A percentile compares a stretch with the other conserved stretches of the same genome.
Conservation (phyloP, 2,329 filamentous ascomycete species). For the Calonectria multiphialidica region DNA sequence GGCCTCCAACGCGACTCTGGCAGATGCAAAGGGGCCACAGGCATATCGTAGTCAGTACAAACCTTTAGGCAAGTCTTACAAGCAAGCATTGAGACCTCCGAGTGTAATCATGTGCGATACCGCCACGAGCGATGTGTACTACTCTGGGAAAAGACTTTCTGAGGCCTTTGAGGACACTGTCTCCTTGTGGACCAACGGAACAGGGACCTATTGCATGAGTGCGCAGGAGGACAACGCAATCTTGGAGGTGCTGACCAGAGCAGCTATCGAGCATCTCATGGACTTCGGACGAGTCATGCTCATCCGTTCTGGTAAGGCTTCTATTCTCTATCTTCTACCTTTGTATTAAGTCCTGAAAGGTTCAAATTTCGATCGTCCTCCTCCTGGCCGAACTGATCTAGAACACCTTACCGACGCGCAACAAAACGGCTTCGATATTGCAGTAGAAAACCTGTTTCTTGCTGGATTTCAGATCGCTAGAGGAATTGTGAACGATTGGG, state of each 20-base stretch:
- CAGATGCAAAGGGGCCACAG: conserved; percentile 61
- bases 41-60: conserved; percentile 68
- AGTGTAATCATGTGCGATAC: conserved; percentile 74
- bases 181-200: conserved; percentile 74
- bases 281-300: conserved; percentile 77
- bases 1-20: conserved; percentile 64
- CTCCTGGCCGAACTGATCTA: conserved; percentile 65
- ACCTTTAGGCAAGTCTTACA: conserved; percentile 53
- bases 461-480: conserved; percentile 75
- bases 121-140: conserved; percentile 80
- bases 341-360: conserved; percentile 46
- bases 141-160: conserved; percentile 70
- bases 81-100: conserved; percentile 60
- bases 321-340: neutral
- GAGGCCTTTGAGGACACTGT: conserved; percentile 76
- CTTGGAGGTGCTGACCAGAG: conserved; percentile 73
- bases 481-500: conserved; percentile 73
- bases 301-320: conserved; percentile 67
- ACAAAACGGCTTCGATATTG: conserved; percentile 73
- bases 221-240: conserved; percentile 81
- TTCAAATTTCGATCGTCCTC: conserved; percentile 79
- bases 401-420: conserved; percentile 71
- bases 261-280: conserved; percentile 65
- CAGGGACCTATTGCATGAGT: conserved; percentile 76
- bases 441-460: conserved; percentile 74